phyloP scores from a whole-genome alignment of 495 filamentous ascomycete genomes.

The Penicillium desertorum region DNA sequence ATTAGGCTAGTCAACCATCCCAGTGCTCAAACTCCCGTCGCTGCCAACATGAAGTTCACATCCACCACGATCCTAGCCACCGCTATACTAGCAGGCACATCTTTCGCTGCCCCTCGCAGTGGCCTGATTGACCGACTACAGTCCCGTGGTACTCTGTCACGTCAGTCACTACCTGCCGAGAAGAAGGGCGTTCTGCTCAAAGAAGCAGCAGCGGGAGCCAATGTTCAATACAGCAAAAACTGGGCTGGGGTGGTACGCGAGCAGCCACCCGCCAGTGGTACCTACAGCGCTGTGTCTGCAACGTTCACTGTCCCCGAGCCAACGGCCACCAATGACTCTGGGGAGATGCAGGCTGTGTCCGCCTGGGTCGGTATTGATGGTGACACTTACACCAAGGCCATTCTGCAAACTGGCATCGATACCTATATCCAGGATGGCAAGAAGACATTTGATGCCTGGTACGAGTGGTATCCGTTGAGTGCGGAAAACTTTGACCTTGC shows the following conservation, averaged over 20 bases:
- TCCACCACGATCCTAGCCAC: slow-evolving; percentile 23
- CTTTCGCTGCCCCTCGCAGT: slow-evolving; percentile 31
- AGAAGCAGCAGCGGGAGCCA: slow-evolving; percentile 14
- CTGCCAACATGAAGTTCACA: slow-evolving; percentile 33
- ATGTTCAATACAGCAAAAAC: slow-evolving; percentile 55
- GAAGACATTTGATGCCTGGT: slow-evolving; percentile 57
- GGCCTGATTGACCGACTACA: slow-evolving; percentile 31
- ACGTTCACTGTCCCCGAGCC: slow-evolving; percentile 57
- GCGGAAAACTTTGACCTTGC: slow-evolving; percentile 56
- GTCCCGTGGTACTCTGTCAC: slow-evolving; percentile 27
- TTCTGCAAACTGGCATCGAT: slow-evolving; percentile 63
- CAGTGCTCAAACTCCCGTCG: no score
- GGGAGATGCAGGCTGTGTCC: slow-evolving; percentile 47
- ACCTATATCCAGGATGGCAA: slow-evolving; percentile 46
- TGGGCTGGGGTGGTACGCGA: slow-evolving; percentile 60
- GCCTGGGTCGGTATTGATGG: slow-evolving; percentile 68
- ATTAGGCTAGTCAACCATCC: not conserved
- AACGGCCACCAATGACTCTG: slow-evolving; percentile 36
- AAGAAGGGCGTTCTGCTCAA: slow-evolving; percentile 22
- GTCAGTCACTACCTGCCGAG: slow-evolving; percentile 26
- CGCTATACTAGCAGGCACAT: slow-evolving; percentile 24
- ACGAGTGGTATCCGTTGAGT: slow-evolving; percentile 62
- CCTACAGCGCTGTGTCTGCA: slow-evolving; percentile 53
- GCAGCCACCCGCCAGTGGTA: slow-evolving; percentile 39
- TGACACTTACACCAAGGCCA: slow-evolving; percentile 55